These are phyloP conservation scores for Gossypium turneri DNA, from an alignment of 345 rosid species.

Conservation along the genomic window DNA sequence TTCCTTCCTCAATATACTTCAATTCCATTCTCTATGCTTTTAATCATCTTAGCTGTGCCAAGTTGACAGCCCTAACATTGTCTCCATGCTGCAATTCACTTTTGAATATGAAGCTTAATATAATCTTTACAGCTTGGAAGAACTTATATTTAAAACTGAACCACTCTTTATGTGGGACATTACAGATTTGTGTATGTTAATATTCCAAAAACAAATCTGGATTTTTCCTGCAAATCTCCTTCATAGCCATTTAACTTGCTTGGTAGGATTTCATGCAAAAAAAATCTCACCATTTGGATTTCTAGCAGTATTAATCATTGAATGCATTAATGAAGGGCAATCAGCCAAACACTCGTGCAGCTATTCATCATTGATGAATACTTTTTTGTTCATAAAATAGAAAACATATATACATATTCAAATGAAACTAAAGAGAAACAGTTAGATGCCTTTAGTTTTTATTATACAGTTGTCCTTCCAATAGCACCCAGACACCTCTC, in stretches of 20 bases:
- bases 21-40: not conserved
- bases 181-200: not conserved
- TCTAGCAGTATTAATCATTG: slow-evolving; percentile 5
- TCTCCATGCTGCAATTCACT: slow-evolving; percentile 8
- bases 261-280: not conserved
- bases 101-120: not conserved
- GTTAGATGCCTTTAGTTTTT: not conserved
- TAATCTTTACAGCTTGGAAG: slow-evolving; percentile 28
- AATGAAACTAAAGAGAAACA: not conserved
- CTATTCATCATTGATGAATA: slow-evolving; percentile 7
- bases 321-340: not conserved
- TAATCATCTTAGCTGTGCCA: slow-evolving; percentile 21
- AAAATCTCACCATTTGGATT: not conserved
- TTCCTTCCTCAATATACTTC: not conserved
- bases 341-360: slow-evolving; percentile 15
- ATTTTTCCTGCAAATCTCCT: not conserved
- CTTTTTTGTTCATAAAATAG: slow-evolving; percentile 4
- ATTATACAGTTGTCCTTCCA: slow-evolving; percentile 1
- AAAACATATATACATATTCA: not conserved
- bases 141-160: not conserved
- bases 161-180: not conserved
- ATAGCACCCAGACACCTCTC: not conserved
- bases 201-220: not conserved
- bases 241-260: not conserved
- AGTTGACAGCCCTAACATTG: slow-evolving; percentile 5